These are phyloP conservation scores for Chytriomyces sp. DNA, from an alignment of 192 early-diverging fungal species.

Conservation along the genomic window DNA sequence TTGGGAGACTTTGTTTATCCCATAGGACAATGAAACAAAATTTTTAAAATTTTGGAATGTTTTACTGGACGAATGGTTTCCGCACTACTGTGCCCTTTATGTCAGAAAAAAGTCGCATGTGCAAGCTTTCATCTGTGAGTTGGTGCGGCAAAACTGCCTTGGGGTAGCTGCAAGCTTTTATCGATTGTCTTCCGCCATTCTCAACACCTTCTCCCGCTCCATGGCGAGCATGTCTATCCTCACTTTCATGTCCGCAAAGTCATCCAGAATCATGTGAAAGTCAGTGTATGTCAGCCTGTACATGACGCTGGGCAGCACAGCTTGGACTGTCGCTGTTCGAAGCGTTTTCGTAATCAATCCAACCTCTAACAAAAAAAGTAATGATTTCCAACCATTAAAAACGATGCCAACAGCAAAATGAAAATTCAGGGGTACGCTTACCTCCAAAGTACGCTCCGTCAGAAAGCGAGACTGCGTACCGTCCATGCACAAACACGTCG, in stretches of 20 bases:
- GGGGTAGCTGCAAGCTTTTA: background rate
- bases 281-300: slow-evolving; percentile 25
- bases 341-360: slow-evolving; percentile 20
- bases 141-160: too few relatives aligned
- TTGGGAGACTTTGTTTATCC: too few relatives aligned
- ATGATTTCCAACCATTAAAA: slow-evolving; percentile 13
- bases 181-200: background rate
- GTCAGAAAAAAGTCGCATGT: too few relatives aligned
- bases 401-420: slow-evolving; percentile 10
- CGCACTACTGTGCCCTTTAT: too few relatives aligned
- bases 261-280: slow-evolving; percentile 28
- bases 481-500: slow-evolving; percentile 40
- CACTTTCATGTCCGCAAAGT: slow-evolving; percentile 34
- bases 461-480: slow-evolving; percentile 25
- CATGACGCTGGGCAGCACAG: background rate
- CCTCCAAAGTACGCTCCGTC: slow-evolving; percentile 36
- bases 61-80: too few relatives aligned
- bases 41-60: too few relatives aligned
- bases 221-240: background rate
- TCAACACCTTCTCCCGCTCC: background rate
- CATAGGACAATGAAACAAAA: too few relatives aligned
- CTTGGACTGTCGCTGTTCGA: slow-evolving; percentile 27
- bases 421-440: background rate
- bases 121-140: too few relatives aligned
- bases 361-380: slow-evolving; percentile 6